Base-by-base conservation (phyloP, 2,329 filamentous ascomycete genomes). In the Tolypocladium capitatum region DNA sequence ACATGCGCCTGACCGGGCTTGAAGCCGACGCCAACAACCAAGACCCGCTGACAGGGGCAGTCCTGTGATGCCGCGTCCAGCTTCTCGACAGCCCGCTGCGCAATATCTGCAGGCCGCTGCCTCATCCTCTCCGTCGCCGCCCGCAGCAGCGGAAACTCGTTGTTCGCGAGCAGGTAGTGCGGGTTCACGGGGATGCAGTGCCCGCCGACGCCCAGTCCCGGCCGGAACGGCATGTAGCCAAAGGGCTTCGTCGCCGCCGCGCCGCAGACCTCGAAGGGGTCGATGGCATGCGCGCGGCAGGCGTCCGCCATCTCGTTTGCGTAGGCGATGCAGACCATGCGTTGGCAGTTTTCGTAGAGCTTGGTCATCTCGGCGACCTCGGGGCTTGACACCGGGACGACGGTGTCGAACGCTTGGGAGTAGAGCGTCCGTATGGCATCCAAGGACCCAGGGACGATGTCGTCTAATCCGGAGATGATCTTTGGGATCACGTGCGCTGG, bases 341-440 rank as follows among this genome's bases (percentile, higher is more conserved):
- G 66, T 55, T 77, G 73, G 55, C 75, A 78, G 55, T 78, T 78
- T 50, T 78, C 74, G 54, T 76, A 78, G 13, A 78, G 60, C 59
- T 78, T 78, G 51, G 69, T 73, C 72, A 78, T 76, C 58, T 78
- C 75, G 1, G 75, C 75, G 1, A 76, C 73, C 53, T 78, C 75
- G 1, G 74, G 73, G 30, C 59, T 61, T 11, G 71, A 72, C 30
- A 77, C 73, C 0, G 69, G 64, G 7, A 76, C 63, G 6, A 77
- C 62, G 0, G 59, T 56, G 45, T 74, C 63, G 51, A 76, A 77
- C 1, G 68, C 70, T n/a, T 58, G 55, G 2, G 61, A 61, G 56
- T 78, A 78, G 4, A 77, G 57, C 7, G 58, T 53, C 7, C 57
- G 50, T 46, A 78, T 75, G 32, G 64, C 60, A 9, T 65, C 55